Evolutionary conservation across 164 flowering plant species (phyloP), one percentile per base, ranked within the genome.

Genomic region (Houttuynia cordata): DNA sequence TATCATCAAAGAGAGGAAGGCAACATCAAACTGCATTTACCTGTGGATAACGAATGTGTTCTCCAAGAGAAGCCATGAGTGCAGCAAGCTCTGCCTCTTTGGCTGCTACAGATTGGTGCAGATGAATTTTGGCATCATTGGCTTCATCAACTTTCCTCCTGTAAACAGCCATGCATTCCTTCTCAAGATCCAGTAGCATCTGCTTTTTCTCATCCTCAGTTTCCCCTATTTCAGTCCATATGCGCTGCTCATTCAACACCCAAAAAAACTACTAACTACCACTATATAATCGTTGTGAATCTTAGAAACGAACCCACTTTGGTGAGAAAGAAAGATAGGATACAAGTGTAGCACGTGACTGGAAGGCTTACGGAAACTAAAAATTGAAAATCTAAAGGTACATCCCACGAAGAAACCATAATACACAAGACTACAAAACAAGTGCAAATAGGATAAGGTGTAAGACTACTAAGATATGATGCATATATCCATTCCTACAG

Each of bases 191-290:
- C 70, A 79, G 42, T 51, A 86, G 69, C 90, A 86, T 88, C 0
- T 82, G 76, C 66, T 86, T 87, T 73, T 86, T 85, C 14, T 91
- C 95, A 0, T 74, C 78, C 66, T 91, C 85, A 56, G 73, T 84
- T 76, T 88, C 96, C 19, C 97, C 96, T 39, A 91, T 91, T 54
- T 88, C 97, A 62, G 57, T 72, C 97, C 97, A 91, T 75, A 85
- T 74, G 76, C 83, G 78, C 97, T 91, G 88, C 69, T 56, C 66
- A 59, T 65, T 63, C 4, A 65, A 41, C 15, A 61, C 23, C 58
- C 51, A 63, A 24, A 59, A 24, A 59, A 22, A 18, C 39, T 63
- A 22, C 30, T 49, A 21, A 24, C 37, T 41, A 64, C 18, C 22
- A 41, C 60, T 13, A 19, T 57, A 61, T 56, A 21, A 17, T 8